Evolutionary conservation across 345 rosid genomes (phyloP), one percentile per base, ranked within the genome.

Genomic region (Brassica incana): DNA sequence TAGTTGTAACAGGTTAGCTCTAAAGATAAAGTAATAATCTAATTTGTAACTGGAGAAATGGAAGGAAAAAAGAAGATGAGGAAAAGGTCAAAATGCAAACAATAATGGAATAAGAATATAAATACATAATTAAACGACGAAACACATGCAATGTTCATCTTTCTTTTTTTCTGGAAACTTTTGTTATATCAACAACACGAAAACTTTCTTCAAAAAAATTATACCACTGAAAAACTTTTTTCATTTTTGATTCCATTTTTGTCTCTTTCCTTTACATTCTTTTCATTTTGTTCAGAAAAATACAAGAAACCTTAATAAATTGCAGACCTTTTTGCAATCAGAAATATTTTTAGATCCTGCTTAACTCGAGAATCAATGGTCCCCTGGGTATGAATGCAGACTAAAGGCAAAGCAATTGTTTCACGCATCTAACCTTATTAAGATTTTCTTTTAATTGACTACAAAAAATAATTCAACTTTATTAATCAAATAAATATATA

Each of bases 401-500:
- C 58, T 29, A 27, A 56, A 20, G 8, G 25, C 48, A 73, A 43
- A 18, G 18, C 52, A 14, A 58, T 8, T 43, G 14, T 40, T 29
- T 56, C 60, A 54, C 59, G 54, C 12, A 77, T 77, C 70, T 23
- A 36, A 52, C 6, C 58, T 52, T 14, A n/a, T 11, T 48, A 48
- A 48, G 15, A 12, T 48, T 23, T 20, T 14, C 54, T 2, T 56
- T 58, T 6, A 4, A 40, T 14, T 72, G 8, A 40, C 5, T 52
- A 48, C 20, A 32, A 58, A 71, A 38, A 29, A 12, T 11, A 30
- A 3, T 8, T 54, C 1, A 3, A 11, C 8, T 74, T 74, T 74
- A 80, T 80, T 80, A 75, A 63, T 75, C 76, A 70, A 80, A 70
- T 75, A 80, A 75, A 64, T 80, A 74, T 75, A 67, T 80, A 69